Percentiles rank a stretch among this genome's conserved stretches.
These are phyloP conservation scores for Mycena galopus DNA, from an alignment of 768 basidiomycete species.

Conservation along the genomic window DNA sequence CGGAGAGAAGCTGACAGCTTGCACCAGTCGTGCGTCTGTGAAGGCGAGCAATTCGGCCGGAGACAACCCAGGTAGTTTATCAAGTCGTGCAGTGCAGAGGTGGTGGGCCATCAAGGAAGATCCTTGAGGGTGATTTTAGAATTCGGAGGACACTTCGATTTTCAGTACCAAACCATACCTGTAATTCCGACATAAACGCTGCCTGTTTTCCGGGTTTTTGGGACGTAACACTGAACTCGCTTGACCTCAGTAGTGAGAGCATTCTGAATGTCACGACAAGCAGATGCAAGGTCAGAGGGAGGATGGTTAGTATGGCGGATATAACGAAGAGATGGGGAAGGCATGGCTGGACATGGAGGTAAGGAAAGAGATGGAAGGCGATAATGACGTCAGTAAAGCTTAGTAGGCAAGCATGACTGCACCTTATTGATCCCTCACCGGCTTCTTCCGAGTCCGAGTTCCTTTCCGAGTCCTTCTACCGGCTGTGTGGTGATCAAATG, in stretches of 20 bases:
- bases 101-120: conserved; percentile 35
- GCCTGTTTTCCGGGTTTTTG: conserved; percentile 34
- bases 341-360: conserved; percentile 8
- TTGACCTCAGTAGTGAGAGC: conserved; percentile 42
- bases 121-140: conserved; percentile 3
- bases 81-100: conserved; percentile 13
- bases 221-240: conserved; percentile 39
- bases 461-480: too few species aligned
- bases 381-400: too few species aligned
- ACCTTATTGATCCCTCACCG: too few species aligned
- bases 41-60: conserved; percentile 24
- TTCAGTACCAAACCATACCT: conserved; percentile 32
- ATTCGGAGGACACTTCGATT: neutral
- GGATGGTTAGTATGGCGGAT: conserved; percentile 23
- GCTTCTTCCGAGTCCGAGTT: too few species aligned
- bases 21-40: conserved; percentile 40
- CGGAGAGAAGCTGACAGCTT: conserved; percentile 15
- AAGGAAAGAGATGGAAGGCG: too few species aligned
- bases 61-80: conserved; percentile 1
- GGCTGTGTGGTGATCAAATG: too few species aligned
- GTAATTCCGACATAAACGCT: conserved; percentile 45
- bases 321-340: conserved; percentile 7
- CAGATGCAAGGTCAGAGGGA: conserved; percentile 12
- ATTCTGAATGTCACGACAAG: conserved; percentile 41
- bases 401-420: too few species aligned